A percentile compares a stretch with the other conserved stretches of the same genome.
Conservation (phyloP, 345 rosid genomes). For the Iberis pinnata region DNA sequence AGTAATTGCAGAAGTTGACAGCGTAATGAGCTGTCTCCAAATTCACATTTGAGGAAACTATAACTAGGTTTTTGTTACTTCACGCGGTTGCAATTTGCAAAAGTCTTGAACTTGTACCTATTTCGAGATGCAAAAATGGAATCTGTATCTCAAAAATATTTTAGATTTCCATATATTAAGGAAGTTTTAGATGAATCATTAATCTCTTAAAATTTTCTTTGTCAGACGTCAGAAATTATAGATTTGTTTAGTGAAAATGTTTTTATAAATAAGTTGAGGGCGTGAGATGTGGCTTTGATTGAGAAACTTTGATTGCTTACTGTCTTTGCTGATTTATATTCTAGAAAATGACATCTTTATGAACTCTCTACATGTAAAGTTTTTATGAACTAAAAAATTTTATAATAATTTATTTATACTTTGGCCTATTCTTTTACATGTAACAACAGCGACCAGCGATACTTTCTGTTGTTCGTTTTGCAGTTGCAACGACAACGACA, state of each 20-base stretch:
- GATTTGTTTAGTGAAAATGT: slow-evolving; percentile 7
- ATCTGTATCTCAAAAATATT: background rate
- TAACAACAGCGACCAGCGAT: no score
- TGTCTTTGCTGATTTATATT: background rate
- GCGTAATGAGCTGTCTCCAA: slow-evolving; percentile 28
- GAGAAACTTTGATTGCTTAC: slow-evolving; percentile 7
- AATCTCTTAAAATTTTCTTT: background rate
- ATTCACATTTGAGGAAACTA: slow-evolving; percentile 20
- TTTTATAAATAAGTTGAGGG: background rate
- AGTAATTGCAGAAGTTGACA: slow-evolving; percentile 14
- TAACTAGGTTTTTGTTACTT: background rate
- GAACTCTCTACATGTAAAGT: no score
- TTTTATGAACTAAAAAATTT: no score
- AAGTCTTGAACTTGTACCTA: slow-evolving; percentile 13
- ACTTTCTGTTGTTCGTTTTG: no score
- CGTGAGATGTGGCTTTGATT: slow-evolving; percentile 31
- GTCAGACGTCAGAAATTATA: background rate
- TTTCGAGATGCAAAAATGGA: background rate
- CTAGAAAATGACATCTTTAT: background rate
- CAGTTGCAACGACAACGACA: no score
- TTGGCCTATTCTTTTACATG: no score
- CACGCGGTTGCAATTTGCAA: slow-evolving; percentile 26
- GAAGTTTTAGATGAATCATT: background rate
- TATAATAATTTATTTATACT: no score
- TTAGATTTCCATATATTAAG: slow-evolving; percentile 1